Evolutionary conservation across 2,329 filamentous ascomycete species (phyloP).

Genomic region (Didymella sp.): DNA sequence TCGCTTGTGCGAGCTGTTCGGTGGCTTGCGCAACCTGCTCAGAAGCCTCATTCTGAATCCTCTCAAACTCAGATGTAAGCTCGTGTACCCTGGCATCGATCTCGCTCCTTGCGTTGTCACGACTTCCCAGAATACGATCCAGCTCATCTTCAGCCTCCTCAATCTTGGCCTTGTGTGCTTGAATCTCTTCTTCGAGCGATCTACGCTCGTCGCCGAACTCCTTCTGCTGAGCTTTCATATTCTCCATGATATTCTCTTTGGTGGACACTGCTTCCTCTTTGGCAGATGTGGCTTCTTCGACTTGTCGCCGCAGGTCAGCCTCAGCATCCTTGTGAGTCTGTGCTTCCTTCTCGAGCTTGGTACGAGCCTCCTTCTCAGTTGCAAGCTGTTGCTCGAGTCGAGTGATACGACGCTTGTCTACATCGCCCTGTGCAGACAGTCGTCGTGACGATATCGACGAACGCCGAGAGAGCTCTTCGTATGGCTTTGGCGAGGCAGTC

Average conservation of each 20-base stretch:
- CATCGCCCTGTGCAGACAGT: constrained; percentile 67
- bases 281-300: constrained; percentile 87
- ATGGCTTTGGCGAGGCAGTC: constrained; percentile 42
- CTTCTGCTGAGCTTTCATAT: constrained; percentile 88
- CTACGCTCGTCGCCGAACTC: constrained; percentile 88
- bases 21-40: constrained; percentile 58
- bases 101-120: constrained; percentile 78
- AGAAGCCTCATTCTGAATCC: constrained; percentile 57
- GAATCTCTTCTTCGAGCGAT: constrained; percentile 81
- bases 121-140: constrained; percentile 80
- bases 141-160: constrained; percentile 94
- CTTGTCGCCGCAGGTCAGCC: constrained; percentile 68
- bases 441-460: constrained; percentile 68
- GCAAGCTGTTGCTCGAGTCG: constrained; percentile 79
- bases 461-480: constrained; percentile 60
- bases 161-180: constrained; percentile 74
- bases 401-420: constrained; percentile 67
- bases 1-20: constrained; percentile 50
- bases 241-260: constrained; percentile 91
- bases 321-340: constrained; percentile 62
- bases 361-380: constrained; percentile 72
- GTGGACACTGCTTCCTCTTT: constrained; percentile 92
- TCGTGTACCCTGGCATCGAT: constrained; percentile 72
- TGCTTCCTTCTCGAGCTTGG: constrained; percentile 73
- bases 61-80: constrained; percentile 75